These are phyloP conservation scores for Francoa sonchifolia DNA, from an alignment of 441 rosid genomes.

Conservation along the genomic window DNA sequence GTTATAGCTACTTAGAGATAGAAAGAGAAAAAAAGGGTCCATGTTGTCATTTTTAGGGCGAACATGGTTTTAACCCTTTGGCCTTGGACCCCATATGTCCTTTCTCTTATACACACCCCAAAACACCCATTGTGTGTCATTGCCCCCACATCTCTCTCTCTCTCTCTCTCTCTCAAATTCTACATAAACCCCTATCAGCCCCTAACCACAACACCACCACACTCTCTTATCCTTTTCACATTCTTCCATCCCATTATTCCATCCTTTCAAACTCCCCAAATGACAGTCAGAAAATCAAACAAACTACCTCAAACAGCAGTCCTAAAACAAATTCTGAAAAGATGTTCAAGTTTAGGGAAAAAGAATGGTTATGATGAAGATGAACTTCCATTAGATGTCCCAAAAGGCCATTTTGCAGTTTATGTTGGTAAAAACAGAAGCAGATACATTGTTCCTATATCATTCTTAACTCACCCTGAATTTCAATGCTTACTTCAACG, in stretches of 20 bases:
- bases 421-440: conserved; percentile 81
- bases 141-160: conserved; percentile 17
- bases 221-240: conserved; percentile 1
- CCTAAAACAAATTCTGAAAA: conserved; percentile 68
- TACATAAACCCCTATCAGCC: conserved; percentile 23
- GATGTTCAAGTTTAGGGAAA: conserved; percentile 89
- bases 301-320: conserved; percentile 61
- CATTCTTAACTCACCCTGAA: conserved; percentile 64
- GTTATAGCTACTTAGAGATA: conserved; percentile 2
- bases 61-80: conserved; percentile 33
- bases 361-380: conserved; percentile 34
- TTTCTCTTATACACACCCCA: conserved; percentile 35
- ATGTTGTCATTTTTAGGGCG: conserved; percentile 43
- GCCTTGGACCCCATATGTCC: conserved; percentile 52
- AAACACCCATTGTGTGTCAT: conserved; percentile 32
- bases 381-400: conserved; percentile 76
- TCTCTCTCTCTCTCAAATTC: conserved; percentile 15
- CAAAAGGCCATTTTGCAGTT: conserved; percentile 88
- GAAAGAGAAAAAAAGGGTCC: conserved; percentile 33
- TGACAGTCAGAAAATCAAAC: conserved; percentile 58
- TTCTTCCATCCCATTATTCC: conserved; percentile 5
- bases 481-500: conserved; percentile 60
- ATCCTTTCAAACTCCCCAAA: conserved; percentile 8
- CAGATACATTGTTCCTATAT: conserved; percentile 83
- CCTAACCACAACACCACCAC: conserved; percentile 9